Evolutionary conservation across 31 red algal species (phyloP).

Genomic region (Odonthalia washingtoniensis): DNA sequence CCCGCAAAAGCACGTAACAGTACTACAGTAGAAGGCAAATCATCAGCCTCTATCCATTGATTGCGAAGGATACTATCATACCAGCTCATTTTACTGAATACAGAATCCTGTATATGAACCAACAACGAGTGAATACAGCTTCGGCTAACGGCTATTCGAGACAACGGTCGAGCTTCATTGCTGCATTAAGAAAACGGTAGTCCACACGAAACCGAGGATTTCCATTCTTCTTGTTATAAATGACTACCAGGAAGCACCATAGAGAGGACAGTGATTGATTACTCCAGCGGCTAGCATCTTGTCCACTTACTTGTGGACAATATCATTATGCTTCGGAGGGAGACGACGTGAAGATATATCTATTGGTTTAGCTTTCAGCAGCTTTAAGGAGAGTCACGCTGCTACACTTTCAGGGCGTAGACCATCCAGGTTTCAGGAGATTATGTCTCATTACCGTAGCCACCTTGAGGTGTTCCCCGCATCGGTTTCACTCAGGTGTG

Average conservation of each 20-base stretch:
- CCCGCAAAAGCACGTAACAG: too few relatives aligned
- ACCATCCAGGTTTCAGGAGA: too few relatives aligned
- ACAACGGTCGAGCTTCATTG: constrained; percentile 25
- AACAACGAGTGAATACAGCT: too few relatives aligned
- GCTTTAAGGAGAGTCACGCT: background rate
- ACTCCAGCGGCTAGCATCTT: background rate
- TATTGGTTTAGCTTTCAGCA: background rate
- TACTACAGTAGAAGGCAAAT: too few relatives aligned
- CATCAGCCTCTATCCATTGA: too few relatives aligned
- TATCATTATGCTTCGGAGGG: background rate
- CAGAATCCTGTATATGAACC: too few relatives aligned
- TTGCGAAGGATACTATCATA: too few relatives aligned
- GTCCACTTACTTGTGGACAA: background rate
- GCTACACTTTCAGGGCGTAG: background rate
- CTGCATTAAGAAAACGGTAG: background rate
- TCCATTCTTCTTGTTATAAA: background rate
- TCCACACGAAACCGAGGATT: constrained; percentile 12
- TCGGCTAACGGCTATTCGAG: too few relatives aligned
- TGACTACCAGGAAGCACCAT: background rate
- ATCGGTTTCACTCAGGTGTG: too few relatives aligned
- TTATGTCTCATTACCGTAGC: too few relatives aligned
- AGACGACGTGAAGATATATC: background rate
- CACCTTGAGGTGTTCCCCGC: too few relatives aligned
- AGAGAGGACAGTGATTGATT: background rate
- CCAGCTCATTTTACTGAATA: too few relatives aligned